Percentiles rank a stretch among this genome's conserved stretches.
Evolutionary conservation across 2,329 filamentous ascomycete genomes (phyloP).

Genomic region (Xylariaceae sp.): DNA sequence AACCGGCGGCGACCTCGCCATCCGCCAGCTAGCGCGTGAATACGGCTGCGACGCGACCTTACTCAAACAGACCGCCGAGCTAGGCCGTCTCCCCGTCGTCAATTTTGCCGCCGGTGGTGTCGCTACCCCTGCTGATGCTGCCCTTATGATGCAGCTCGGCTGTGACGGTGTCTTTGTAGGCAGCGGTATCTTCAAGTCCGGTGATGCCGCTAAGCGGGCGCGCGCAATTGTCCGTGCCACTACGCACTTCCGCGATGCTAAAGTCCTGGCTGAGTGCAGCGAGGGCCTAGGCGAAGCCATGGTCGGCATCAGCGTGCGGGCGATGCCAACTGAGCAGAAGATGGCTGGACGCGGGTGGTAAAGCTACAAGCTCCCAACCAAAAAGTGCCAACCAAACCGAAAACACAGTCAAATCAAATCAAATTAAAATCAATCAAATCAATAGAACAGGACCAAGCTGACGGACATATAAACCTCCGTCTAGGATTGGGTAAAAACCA

Average conservation of each 20-base stretch:
- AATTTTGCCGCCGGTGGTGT: slow-evolving; percentile 98
- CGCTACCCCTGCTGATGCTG: slow-evolving; percentile 96
- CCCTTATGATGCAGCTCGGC: slow-evolving; percentile 96
- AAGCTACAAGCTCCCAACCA: slow-evolving; percentile 4
- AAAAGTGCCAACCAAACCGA: neutral
- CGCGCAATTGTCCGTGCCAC: slow-evolving; percentile 92
- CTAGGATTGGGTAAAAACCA: too few species aligned
- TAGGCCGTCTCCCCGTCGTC: slow-evolving; percentile 86
- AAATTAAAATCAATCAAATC: neutral
- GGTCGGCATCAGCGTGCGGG: slow-evolving; percentile 86
- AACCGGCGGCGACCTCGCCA: slow-evolving; percentile 45
- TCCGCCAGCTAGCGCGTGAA: slow-evolving; percentile 72
- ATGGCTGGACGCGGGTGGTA: slow-evolving; percentile 84
- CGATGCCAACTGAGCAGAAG: slow-evolving; percentile 73
- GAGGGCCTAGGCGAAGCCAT: slow-evolving; percentile 93
- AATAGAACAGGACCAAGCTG: neutral
- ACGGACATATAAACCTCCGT: too few species aligned
- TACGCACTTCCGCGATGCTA: slow-evolving; percentile 81
- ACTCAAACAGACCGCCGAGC: slow-evolving; percentile 78
- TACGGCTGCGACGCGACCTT: slow-evolving; percentile 72
- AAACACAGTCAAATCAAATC: neutral
- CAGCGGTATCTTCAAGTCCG: slow-evolving; percentile 94
- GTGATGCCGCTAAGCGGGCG: slow-evolving; percentile 82
- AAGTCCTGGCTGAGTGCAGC: slow-evolving; percentile 80
- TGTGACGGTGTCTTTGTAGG: slow-evolving; percentile 98